phyloP scores from a whole-genome alignment of 345 rosid genomes.

The Arabidopsis thaliana region DNA sequence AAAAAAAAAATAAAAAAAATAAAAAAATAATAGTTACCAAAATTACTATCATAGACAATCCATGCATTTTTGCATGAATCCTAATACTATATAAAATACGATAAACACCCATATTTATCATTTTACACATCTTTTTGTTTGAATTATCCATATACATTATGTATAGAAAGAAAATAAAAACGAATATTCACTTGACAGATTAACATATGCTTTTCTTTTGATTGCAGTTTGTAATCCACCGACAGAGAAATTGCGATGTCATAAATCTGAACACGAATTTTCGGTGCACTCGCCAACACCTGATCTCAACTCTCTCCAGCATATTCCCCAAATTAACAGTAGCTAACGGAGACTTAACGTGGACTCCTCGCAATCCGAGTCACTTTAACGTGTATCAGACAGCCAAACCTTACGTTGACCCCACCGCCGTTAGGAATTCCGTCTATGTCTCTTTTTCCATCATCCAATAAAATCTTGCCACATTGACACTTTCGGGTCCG shows the following conservation, averaged over 20 bases:
- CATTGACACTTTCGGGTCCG: conserved; percentile 26
- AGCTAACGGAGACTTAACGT: conserved; percentile 47
- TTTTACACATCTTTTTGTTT: too few species aligned
- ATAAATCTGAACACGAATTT: conserved; percentile 27
- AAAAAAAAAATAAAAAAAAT: too few species aligned
- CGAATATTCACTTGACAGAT: conserved; percentile 39
- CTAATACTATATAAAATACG: background rate
- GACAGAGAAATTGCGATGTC: conserved; percentile 31
- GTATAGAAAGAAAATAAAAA: background rate
- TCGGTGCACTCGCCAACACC: conserved; percentile 31
- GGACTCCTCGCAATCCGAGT: conserved; percentile 42
- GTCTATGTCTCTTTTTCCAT: conserved; percentile 31
- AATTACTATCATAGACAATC: background rate
- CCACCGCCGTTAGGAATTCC: conserved; percentile 54
- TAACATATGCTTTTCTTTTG: conserved; percentile 26
- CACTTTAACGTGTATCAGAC: conserved; percentile 27
- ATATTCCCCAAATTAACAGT: conserved; percentile 21
- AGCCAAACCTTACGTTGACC: conserved; percentile 32
- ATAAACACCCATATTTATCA: background rate
- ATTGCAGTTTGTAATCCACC: conserved; percentile 40
- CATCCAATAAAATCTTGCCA: conserved; percentile 29
- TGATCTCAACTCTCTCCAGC: conserved; percentile 22
- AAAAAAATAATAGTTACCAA: too few species aligned
- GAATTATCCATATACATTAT: background rate
- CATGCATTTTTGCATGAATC: background rate